phyloP scores from a whole-genome alignment of 2,329 filamentous ascomycete species.

The Apiospora marii region DNA sequence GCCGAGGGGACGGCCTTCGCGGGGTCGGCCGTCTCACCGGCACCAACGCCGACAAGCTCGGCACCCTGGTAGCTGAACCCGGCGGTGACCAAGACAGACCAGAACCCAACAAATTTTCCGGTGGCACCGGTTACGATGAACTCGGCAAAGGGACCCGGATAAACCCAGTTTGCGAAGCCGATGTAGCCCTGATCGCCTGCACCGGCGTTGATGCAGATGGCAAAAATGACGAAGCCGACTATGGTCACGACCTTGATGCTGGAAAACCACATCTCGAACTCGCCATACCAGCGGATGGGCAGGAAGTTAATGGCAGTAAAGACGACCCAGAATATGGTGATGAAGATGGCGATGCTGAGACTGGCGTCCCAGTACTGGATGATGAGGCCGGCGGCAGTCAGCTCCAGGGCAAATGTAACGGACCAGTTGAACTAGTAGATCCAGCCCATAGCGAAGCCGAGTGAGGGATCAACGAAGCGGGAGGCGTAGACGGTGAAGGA shows the following conservation, averaged over 20 bases:
- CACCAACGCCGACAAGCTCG: conserved; percentile 80
- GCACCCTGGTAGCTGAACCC: conserved; percentile 76
- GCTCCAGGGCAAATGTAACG: conserved; percentile 75
- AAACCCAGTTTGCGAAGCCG: conserved; percentile 75
- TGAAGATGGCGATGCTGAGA: conserved; percentile 75
- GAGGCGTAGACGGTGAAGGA: conserved; percentile 80
- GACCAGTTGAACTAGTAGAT: conserved; percentile 83
- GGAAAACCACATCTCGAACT: conserved; percentile 82
- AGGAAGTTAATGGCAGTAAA: conserved; percentile 76
- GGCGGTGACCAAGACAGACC: conserved; percentile 72
- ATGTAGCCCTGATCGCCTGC: conserved; percentile 74
- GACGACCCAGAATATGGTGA: conserved; percentile 75
- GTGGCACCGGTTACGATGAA: conserved; percentile 61
- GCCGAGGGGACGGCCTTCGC: conserved; percentile 75
- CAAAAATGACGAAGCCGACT: conserved; percentile 78
- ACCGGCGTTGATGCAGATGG: conserved; percentile 77
- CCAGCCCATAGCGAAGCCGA: conserved; percentile 83
- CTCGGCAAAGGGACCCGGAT: conserved; percentile 72
- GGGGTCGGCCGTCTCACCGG: conserved; percentile 78
- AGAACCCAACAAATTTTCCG: conserved; percentile 74
- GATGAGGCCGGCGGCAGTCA: conserved; percentile 76
- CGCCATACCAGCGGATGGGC: conserved; percentile 76
- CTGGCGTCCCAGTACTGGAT: conserved; percentile 75
- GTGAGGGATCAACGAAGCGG: conserved; percentile 72
- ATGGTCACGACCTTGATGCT: conserved; percentile 80